These are phyloP conservation scores for Globisporangium cederbergense DNA, from an alignment of 352 stramenopile genomes.

Conservation along the genomic window DNA sequence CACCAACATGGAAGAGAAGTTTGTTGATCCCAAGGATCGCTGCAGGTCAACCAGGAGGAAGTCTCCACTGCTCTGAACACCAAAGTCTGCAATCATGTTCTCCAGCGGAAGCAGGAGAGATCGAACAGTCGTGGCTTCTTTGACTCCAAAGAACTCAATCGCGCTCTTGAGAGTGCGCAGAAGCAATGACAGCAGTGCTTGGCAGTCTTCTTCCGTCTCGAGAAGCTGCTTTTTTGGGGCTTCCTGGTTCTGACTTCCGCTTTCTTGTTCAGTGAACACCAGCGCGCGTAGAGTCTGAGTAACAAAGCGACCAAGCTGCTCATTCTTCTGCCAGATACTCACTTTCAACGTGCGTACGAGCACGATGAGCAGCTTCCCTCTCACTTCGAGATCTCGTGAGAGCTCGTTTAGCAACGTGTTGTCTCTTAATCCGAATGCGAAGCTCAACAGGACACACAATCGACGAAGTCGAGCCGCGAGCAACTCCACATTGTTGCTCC, in stretches of 20 bases:
- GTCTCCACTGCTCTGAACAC: slow-evolving; percentile 15
- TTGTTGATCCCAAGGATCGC: not conserved
- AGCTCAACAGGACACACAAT: slow-evolving; percentile 36
- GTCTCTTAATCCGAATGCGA: slow-evolving; percentile 4
- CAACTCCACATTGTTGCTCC: slow-evolving; percentile 1
- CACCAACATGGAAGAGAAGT: slow-evolving; percentile 2
- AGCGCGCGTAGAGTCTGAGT: not conserved
- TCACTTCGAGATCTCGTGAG: slow-evolving; percentile 19
- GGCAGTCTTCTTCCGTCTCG: slow-evolving; percentile 4
- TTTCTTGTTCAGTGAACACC: not conserved
- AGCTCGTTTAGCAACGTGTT: slow-evolving; percentile 14
- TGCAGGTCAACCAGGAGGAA: slow-evolving; percentile 1
- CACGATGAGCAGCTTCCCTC: slow-evolving; percentile 4
- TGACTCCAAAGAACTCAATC: not conserved
- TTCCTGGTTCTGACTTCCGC: not conserved
- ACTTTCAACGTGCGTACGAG: slow-evolving; percentile 4
- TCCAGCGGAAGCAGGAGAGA: slow-evolving; percentile 10
- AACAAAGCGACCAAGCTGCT: not conserved
- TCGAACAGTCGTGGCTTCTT: not conserved
- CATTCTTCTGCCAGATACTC: not conserved
- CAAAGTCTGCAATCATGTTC: slow-evolving; percentile 32
- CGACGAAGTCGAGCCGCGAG: slow-evolving; percentile 33
- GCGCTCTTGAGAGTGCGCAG: slow-evolving; percentile 13
- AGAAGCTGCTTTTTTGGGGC: slow-evolving; percentile 5
- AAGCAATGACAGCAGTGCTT: slow-evolving; percentile 27